These are phyloP conservation scores for Actinomortierella wolfii DNA, from an alignment of 371 early-diverging fungal genomes.

Conservation along the genomic window DNA sequence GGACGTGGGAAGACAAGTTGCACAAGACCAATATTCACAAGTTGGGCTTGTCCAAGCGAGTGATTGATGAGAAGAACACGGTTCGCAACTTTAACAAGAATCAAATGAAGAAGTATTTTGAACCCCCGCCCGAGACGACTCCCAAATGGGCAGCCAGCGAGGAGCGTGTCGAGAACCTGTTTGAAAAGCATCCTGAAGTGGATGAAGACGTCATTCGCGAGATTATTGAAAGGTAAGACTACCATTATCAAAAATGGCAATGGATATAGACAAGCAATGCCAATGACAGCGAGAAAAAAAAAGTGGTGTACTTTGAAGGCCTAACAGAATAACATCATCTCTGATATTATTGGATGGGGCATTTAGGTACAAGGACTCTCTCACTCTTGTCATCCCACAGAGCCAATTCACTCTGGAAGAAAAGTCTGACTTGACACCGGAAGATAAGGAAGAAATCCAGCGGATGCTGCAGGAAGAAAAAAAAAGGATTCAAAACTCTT, in stretches of 20 bases:
- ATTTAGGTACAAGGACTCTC: conserved; percentile 13
- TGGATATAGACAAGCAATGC: too few species aligned
- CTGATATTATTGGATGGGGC: too few species aligned
- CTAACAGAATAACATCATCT: too few species aligned
- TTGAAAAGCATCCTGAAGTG: conserved; percentile 17
- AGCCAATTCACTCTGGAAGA: conserved; percentile 30
- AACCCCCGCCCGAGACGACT: conserved; percentile 37
- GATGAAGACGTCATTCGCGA: conserved; percentile 20
- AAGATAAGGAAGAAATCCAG: conserved; percentile 30
- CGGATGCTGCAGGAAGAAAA: conserved; percentile 27
- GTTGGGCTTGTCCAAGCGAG: conserved; percentile 56
- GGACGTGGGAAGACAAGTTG: conserved; percentile 62
- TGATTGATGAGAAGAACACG: conserved; percentile 66
- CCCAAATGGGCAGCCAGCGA: conserved; percentile 10
- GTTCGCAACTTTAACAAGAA: conserved; percentile 38
- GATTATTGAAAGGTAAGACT: conserved; percentile 27
- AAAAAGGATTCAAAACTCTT: conserved; percentile 10
- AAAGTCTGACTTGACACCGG: conserved; percentile 34
- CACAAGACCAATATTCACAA: conserved; percentile 59
- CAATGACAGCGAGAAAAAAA: too few species aligned
- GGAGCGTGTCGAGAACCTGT: conserved; percentile 14
- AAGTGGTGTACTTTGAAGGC: too few species aligned
- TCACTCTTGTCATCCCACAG: conserved; percentile 16
- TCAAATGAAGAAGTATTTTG: conserved; percentile 54
- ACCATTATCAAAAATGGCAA: too few species aligned